Evolutionary conservation across 1,284 basidiomycete genomes (phyloP).

Genomic region (Kalmanozyma brasiliensis): DNA sequence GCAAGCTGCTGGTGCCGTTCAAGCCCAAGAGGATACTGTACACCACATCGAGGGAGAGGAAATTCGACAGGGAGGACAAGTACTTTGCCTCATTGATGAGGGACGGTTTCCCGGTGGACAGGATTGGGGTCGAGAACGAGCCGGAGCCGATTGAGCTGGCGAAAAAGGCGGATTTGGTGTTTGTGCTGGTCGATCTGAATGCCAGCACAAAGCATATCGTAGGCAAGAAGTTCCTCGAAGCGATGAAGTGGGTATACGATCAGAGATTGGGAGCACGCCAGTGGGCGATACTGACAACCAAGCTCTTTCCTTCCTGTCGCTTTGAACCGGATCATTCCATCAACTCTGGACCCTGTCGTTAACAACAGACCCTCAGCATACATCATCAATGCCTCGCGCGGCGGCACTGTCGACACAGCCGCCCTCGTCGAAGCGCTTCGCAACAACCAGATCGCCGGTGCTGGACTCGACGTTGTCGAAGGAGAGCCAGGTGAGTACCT

Average conservation of each 20-base stretch:
- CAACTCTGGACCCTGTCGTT: background rate
- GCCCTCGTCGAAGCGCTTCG: conserved; percentile 83
- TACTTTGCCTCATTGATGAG: conserved; percentile 42
- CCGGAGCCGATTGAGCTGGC: conserved; percentile 48
- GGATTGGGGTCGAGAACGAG: conserved; percentile 46
- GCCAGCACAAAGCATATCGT: conserved; percentile 79
- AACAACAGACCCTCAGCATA: conserved; percentile 42
- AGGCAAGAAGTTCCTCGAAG: conserved; percentile 76
- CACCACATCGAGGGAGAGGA: conserved; percentile 47
- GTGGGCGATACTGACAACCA: conserved; percentile 8
- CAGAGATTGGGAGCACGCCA: too few relatives aligned
- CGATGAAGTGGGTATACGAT: conserved; percentile 79
- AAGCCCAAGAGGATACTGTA: conserved; percentile 46
- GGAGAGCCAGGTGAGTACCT: conserved; percentile 77
- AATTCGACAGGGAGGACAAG: conserved; percentile 36
- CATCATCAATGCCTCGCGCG: conserved; percentile 66
- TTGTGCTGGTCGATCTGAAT: conserved; percentile 82
- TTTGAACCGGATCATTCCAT: background rate
- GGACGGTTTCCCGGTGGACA: conserved; percentile 21
- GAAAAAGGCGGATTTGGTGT: conserved; percentile 43
- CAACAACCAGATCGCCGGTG: conserved; percentile 84
- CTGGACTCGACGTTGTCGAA: conserved; percentile 91
- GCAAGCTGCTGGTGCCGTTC: conserved; percentile 48
- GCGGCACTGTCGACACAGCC: conserved; percentile 80
- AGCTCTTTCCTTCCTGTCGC: too few relatives aligned